phyloP scores from a whole-genome alignment of 768 basidiomycete species.

The Thelephora ganbajun region DNA sequence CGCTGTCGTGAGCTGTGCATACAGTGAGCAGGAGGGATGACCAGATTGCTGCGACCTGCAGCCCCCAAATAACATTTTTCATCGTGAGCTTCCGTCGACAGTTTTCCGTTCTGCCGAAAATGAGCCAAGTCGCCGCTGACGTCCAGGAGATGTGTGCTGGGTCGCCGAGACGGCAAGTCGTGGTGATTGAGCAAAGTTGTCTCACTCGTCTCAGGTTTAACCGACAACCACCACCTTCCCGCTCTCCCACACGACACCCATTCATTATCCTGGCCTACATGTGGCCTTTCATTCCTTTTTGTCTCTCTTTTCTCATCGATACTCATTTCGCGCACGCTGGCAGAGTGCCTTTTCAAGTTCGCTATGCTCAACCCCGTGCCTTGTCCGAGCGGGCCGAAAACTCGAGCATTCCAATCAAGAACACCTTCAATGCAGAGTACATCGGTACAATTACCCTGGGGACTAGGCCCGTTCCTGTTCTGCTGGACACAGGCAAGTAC shows the following conservation, averaged over 20 bases:
- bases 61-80: background rate
- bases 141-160: background rate
- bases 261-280: conserved; percentile 8
- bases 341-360: conserved; percentile 19
- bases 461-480: conserved; percentile 39
- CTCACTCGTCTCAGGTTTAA: too few species aligned
- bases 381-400: conserved; percentile 8
- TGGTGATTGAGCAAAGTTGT: too few species aligned
- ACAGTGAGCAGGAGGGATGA: background rate
- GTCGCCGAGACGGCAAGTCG: too few species aligned
- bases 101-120: background rate
- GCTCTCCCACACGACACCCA: conserved; percentile 2
- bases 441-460: conserved; percentile 58
- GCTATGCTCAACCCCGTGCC: conserved; percentile 4
- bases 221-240: too few species aligned
- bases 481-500: conserved; percentile 71
- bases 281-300: conserved; percentile 10
- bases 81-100: background rate
- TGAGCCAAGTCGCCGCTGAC: background rate
- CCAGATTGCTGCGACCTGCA: background rate
- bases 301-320: conserved; percentile 9
- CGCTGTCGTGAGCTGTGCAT: background rate
- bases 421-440: conserved; percentile 64
- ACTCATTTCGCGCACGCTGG: conserved; percentile 15
- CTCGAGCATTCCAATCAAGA: conserved; percentile 30